phyloP scores from a whole-genome alignment of 108 stramenopile genomes.

The Cyclotella kingstonii region DNA sequence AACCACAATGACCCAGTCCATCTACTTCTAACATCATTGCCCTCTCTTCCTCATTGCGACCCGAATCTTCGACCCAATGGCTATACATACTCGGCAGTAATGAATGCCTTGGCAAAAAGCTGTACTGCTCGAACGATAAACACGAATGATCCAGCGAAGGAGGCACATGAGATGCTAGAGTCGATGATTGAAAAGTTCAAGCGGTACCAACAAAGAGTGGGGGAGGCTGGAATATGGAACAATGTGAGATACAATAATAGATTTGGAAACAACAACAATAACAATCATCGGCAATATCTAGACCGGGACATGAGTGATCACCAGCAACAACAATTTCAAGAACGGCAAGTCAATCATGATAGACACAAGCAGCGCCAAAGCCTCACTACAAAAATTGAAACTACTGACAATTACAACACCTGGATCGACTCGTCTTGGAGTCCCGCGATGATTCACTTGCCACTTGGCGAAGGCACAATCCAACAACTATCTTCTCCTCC shows the following conservation, averaged over 20 bases:
- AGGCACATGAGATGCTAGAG: conserved; percentile 47
- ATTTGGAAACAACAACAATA: too few species aligned
- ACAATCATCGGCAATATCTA: conserved; percentile 2
- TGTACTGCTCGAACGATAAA: conserved; percentile 21
- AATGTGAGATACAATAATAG: neutral
- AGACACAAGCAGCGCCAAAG: too few species aligned
- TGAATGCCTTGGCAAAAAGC: conserved; percentile 60
- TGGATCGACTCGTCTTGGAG: neutral
- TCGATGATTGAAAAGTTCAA: conserved; percentile 37
- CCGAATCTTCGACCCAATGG: conserved; percentile 44
- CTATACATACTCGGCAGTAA: conserved; percentile 52
- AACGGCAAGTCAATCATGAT: too few species aligned
- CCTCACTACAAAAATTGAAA: too few species aligned
- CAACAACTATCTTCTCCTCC: neutral
- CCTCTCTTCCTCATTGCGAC: conserved; percentile 21
- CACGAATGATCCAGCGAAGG: conserved; percentile 32
- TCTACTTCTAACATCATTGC: too few species aligned
- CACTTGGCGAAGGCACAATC: neutral
- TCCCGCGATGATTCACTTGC: neutral
- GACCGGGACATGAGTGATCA: conserved; percentile 1
- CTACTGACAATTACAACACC: neutral
- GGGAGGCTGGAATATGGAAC: conserved; percentile 20
- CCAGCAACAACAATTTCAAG: neutral
- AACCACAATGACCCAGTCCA: neutral
- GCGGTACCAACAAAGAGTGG: conserved; percentile 35